Conservation (phyloP, 1,284 basidiomycete species). For the Somion occarium region DNA sequence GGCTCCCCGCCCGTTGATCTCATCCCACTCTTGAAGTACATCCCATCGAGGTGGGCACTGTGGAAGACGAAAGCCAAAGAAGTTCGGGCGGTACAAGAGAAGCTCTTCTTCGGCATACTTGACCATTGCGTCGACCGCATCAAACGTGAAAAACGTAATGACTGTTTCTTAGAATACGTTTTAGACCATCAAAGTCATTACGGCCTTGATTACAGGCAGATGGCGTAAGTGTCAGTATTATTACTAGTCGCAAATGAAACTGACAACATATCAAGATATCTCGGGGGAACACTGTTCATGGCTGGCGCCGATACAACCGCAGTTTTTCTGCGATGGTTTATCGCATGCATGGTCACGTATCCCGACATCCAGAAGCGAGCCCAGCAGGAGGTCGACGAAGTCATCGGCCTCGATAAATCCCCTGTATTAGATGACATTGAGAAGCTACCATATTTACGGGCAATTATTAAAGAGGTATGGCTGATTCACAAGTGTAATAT, state of each 20-base stretch:
- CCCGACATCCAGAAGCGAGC: slow-evolving; percentile 28
- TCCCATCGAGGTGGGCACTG: slow-evolving; percentile 21
- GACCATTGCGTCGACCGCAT: slow-evolving; percentile 14
- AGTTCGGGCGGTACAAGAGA: slow-evolving; percentile 13
- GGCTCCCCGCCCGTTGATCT: slow-evolving; percentile 26
- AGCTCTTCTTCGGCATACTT: slow-evolving; percentile 17
- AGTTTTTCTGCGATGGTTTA: slow-evolving; percentile 22
- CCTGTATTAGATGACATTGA: slow-evolving; percentile 29
- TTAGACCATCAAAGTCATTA: slow-evolving; percentile 2
- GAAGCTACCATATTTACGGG: slow-evolving; percentile 29
- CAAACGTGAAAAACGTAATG: slow-evolving; percentile 15
- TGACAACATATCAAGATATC: not conserved
- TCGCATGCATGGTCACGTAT: slow-evolving; percentile 23
- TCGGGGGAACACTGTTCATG: slow-evolving; percentile 13
- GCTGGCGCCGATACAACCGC: slow-evolving; percentile 25
- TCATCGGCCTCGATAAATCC: slow-evolving; percentile 27
- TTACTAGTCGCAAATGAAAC: not conserved
- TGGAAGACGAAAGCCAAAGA: slow-evolving; percentile 20
- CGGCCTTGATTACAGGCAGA: not conserved
- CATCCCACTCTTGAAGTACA: slow-evolving; percentile 21
- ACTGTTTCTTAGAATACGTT: slow-evolving; percentile 18
- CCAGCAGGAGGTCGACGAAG: slow-evolving; percentile 31
- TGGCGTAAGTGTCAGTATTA: slow-evolving; percentile 2
- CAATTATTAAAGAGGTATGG: slow-evolving; percentile 32
- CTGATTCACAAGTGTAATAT: not conserved